These are phyloP conservation scores for slime mould (Dictyostelium discoideum) DNA, from an alignment of 78 protist genomes.

Conservation along the genomic window DNA sequence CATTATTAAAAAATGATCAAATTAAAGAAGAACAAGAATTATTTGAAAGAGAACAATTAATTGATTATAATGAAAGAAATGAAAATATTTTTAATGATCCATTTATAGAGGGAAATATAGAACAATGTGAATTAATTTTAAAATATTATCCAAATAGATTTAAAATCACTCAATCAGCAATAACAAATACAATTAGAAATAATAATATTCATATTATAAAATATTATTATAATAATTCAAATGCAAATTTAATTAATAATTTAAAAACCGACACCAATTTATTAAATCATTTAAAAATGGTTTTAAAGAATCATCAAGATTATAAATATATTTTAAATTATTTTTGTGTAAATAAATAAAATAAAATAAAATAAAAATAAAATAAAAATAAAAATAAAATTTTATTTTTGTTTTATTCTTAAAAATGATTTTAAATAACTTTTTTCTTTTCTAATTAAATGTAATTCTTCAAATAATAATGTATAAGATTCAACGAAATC, in stretches of 20 bases:
- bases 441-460: conserved; percentile 12
- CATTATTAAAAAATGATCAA: not conserved
- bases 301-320: not conserved
- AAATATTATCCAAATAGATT: not conserved
- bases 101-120: not conserved
- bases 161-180: not conserved
- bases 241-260: not conserved
- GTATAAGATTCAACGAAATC: conserved; percentile 8
- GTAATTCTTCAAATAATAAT: conserved; percentile 4
- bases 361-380: no score
- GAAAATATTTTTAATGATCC: not conserved
- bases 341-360: not conserved
- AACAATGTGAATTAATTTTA: not conserved
- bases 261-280: not conserved
- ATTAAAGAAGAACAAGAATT: not conserved
- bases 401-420: not conserved
- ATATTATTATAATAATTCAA: not conserved
- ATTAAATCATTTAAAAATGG: not conserved
- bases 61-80: not conserved
- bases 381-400: no score
- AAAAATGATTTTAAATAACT: conserved; percentile 7
- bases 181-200: not conserved
- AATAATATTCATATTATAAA: not conserved
- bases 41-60: not conserved
- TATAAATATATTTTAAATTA: not conserved